phyloP scores from a whole-genome alignment of 2,329 filamentous ascomycete species.

The Lachnellula hyalina region DNA sequence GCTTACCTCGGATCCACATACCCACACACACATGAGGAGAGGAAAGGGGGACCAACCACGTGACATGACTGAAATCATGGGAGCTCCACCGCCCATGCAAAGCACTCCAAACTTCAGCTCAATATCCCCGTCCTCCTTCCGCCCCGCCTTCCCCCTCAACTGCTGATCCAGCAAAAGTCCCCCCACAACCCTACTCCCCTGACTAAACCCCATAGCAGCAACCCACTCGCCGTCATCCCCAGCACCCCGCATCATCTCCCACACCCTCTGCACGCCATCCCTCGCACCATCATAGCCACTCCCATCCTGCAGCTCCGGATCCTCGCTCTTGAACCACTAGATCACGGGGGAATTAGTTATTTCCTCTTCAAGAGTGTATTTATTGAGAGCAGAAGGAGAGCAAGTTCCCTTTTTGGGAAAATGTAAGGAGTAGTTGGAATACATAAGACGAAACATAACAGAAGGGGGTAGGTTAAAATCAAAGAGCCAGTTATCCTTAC shows the following conservation, averaged over 20 bases:
- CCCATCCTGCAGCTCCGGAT: slow-evolving; percentile 7
- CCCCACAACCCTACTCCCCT: slow-evolving; percentile 21
- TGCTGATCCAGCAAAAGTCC: slow-evolving; percentile 20
- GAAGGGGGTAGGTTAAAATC: no score
- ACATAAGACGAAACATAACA: no score
- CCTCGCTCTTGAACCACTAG: slow-evolving; percentile 14
- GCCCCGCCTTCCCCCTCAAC: slow-evolving; percentile 16
- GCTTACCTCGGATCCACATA: not conserved
- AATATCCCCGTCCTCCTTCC: slow-evolving; percentile 6
- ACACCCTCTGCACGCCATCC: slow-evolving; percentile 18
- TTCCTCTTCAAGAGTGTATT: no score
- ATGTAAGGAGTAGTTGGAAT: no score
- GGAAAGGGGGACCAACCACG: slow-evolving; percentile 10
- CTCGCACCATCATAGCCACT: slow-evolving; percentile 5
- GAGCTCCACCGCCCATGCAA: slow-evolving; percentile 18
- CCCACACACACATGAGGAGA: not conserved
- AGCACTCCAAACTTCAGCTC: slow-evolving; percentile 21
- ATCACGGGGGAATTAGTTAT: no score
- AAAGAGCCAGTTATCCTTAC: no score
- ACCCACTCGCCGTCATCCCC: slow-evolving; percentile 18
- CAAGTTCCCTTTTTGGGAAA: no score
- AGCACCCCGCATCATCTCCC: slow-evolving; percentile 12
- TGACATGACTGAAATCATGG: slow-evolving; percentile 17
- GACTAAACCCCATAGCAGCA: slow-evolving; percentile 22
- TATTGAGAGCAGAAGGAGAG: no score